A percentile compares a stretch with the other conserved stretches of the same genome.
Evolutionary conservation across 2,329 filamentous ascomycete species (phyloP).

Genomic region (Pyrenochaeta sp.): DNA sequence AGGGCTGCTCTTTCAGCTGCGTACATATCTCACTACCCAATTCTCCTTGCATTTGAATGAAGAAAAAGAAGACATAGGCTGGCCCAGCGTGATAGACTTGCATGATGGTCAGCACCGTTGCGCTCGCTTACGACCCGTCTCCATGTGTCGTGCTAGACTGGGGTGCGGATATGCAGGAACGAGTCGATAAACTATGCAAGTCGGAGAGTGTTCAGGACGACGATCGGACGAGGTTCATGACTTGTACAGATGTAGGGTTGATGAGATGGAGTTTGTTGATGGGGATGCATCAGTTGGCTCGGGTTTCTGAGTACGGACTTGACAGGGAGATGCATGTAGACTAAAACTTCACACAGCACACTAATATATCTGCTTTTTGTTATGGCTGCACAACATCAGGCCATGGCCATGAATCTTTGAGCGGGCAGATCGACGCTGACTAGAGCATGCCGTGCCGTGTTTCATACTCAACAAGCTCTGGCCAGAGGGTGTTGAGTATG

Average conservation of each 20-base stretch:
- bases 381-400: background rate
- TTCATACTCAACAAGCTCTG: background rate
- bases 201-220: too few species aligned
- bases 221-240: too few species aligned
- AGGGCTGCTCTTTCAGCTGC: too few species aligned
- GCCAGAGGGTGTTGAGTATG: too few species aligned
- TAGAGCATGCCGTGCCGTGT: background rate
- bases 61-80: background rate
- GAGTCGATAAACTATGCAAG: background rate
- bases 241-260: too few species aligned
- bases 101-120: conserved; percentile 1
- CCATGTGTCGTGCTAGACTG: background rate
- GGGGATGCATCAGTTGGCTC: too few species aligned
- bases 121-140: conserved; percentile 2
- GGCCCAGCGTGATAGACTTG: conserved; percentile 1
- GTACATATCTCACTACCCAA: too few species aligned
- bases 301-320: too few species aligned
- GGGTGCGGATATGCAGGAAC: conserved; percentile 2
- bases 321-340: background rate
- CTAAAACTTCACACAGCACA: background rate
- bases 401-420: too few species aligned
- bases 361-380: background rate
- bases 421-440: background rate
- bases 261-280: too few species aligned
- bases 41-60: too few species aligned